Base-by-base conservation (phyloP, 2,329 filamentous ascomycete species). In the Trichoderma sp. region DNA sequence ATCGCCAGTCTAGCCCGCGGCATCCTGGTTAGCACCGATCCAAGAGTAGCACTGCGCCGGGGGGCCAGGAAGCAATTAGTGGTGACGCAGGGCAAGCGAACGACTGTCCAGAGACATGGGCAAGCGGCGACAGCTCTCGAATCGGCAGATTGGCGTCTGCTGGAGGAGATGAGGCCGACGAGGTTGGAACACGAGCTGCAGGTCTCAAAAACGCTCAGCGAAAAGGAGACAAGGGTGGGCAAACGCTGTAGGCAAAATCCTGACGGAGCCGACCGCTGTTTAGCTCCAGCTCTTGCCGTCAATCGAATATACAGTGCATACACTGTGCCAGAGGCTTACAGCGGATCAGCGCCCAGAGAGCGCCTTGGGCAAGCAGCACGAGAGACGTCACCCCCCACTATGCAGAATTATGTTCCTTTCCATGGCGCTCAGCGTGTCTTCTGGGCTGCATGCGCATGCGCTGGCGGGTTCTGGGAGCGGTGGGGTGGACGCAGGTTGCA, bases 291-390 rank as follows among this genome's bases (percentile, higher is more conserved):
- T n/a, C n/a, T 21, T 5, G 43, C 7, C 43, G 39, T 39, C 37
- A 39, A 39, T 43, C 18, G 4, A 34, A 43, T 4, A 43, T 6
- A 30, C 32, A 21, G 46, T 11, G 11, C 1, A n/a, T 7, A 49
- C 21, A 3, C n/a, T 7, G n/a, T 32, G 6, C 8, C 1, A 24
- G 21, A 24, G n/a, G 58, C 18, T 39, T 4, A 49, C 26, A 28
- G 58, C 58, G 58, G 43, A 60, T 60, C 58, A 46, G 58, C 58
- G 58, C 37, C 58, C 58, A 39, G 58, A 60, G 58, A 60, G 26
- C 39, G 58, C 58, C 58, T 60, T 60, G 58, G 58, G 58, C 37
- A 3, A n/a, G 58, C 24, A 39, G 18, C 3, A 4, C 2, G 46
- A 21, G 39, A 43, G 26, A 49, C 58, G 58, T 49, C 58, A 60